Percentiles rank a stretch among this genome's conserved stretches.
phyloP scores from a whole-genome alignment of 192 early-diverging fungal species.

The Backusella luteola region DNA sequence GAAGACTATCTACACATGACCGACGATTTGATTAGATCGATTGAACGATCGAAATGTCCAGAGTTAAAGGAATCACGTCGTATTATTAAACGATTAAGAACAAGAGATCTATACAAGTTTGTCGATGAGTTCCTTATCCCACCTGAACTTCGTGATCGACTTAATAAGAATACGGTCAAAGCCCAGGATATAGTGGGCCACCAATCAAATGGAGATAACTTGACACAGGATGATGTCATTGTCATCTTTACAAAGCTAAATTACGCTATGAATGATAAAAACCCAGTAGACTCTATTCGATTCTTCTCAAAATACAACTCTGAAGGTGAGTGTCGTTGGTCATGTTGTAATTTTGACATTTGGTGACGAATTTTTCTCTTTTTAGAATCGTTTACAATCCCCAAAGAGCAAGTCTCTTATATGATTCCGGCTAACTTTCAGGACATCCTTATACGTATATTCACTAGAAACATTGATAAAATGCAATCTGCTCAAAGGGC shows the following conservation, averaged over 20 bases:
- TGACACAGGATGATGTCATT: conserved; percentile 72
- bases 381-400: conserved; percentile 59
- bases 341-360: background rate
- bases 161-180: conserved; percentile 43
- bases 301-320: conserved; percentile 76
- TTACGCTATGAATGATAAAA: conserved; percentile 82
- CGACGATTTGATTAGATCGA: conserved; percentile 76
- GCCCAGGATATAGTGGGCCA: conserved; percentile 59
- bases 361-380: background rate
- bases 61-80: conserved; percentile 66
- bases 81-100: conserved; percentile 74
- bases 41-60: conserved; percentile 60
- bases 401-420: conserved; percentile 68
- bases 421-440: conserved; percentile 67
- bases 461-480: conserved; percentile 54
- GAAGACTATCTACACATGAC: conserved; percentile 73
- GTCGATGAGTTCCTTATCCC: conserved; percentile 76
- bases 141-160: conserved; percentile 34
- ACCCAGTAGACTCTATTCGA: conserved; percentile 81
- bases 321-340: conserved; percentile 20
- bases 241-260: conserved; percentile 70
- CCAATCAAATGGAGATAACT: conserved; percentile 56
- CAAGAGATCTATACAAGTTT: conserved; percentile 84
- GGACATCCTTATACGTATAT: conserved; percentile 70
- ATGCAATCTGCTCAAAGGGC: conserved; percentile 43